A percentile compares a stretch with the other conserved stretches of the same genome.
Conservation (phyloP, 2,329 filamentous ascomycete species). For the Penicillium fuscoglaucum region DNA sequence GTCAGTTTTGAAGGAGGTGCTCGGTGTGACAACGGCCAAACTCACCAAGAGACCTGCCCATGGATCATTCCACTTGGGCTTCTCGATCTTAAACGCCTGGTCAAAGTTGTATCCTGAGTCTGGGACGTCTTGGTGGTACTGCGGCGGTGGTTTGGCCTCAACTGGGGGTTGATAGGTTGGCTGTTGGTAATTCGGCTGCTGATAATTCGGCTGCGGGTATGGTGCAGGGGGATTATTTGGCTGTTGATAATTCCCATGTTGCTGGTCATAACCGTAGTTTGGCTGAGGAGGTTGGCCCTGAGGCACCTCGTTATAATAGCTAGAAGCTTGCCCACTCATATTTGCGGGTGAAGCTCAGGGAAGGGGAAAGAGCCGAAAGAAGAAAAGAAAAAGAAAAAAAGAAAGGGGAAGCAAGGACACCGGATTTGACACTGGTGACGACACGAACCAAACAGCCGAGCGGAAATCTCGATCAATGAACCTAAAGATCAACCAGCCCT, state of each 20-base stretch:
- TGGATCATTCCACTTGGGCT: conserved; percentile 84
- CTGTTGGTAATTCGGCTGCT: conserved; percentile 7
- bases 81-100: conserved; percentile 77
- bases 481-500: not conserved
- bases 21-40: not conserved
- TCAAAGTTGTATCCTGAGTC: conserved; percentile 59
- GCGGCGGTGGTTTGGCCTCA: conserved; percentile 25
- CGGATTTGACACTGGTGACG: not conserved
- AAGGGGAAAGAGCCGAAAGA: not conserved
- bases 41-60: conserved; percentile 81
- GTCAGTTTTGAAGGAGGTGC: not conserved
- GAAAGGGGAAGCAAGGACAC: not conserved
- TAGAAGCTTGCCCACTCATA: conserved; percentile 42
- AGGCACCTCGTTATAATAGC: conserved; percentile 36
- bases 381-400: not conserved
- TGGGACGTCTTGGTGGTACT: conserved; percentile 29
- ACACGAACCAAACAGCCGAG: not conserved
- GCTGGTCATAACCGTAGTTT: conserved; percentile 18
- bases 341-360: not conserved
- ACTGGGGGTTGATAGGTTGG: conserved; percentile 14
- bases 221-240: not conserved
- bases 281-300: conserved; percentile 18
- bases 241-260: conserved; percentile 21
- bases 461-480: not conserved
- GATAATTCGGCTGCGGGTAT: conserved; percentile 3